Evolutionary conservation across 2,329 filamentous ascomycete species (phyloP).

Genomic region (Pseudogymnoascus sp.): DNA sequence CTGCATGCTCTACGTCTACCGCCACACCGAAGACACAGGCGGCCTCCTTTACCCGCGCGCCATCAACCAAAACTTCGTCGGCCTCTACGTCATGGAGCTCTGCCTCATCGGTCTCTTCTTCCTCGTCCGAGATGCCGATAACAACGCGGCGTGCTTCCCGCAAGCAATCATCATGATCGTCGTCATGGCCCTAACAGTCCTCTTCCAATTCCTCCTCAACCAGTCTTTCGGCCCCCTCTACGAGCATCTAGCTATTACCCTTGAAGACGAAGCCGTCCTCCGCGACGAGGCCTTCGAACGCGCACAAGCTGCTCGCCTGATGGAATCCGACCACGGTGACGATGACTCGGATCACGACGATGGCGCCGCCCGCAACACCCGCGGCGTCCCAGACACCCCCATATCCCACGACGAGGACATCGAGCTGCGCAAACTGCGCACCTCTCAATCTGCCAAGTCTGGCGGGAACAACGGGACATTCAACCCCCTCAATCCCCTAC

Average conservation of each 20-base stretch:
- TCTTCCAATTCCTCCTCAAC: constrained; percentile 78
- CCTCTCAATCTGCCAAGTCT: constrained; percentile 9
- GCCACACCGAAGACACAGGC: constrained; percentile 83
- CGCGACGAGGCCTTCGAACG: constrained; percentile 83
- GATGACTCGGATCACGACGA: background rate
- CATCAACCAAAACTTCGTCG: constrained; percentile 92
- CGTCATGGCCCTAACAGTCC: constrained; percentile 56
- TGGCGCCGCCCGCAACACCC: background rate
- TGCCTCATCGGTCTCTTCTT: constrained; percentile 87
- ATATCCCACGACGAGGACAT: background rate
- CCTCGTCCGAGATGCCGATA: constrained; percentile 53
- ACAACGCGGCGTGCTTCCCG: constrained; percentile 52
- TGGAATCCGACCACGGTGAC: constrained; percentile 47
- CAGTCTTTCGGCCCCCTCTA: constrained; percentile 76
- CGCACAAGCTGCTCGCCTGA: constrained; percentile 64
- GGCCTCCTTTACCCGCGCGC: constrained; percentile 86
- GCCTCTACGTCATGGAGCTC: constrained; percentile 89
- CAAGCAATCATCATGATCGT: constrained; percentile 85
- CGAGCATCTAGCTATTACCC: constrained; percentile 83
- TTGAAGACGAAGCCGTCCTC: constrained; percentile 90
- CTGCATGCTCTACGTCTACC: constrained; percentile 89
- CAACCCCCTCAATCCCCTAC: constrained; percentile 4
- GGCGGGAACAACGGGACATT: constrained; percentile 23
- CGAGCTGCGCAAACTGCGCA: constrained; percentile 1
- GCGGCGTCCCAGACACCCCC: background rate